These are phyloP conservation scores for Skeletonema grethae DNA, from an alignment of 108 stramenopile genomes.

Conservation along the genomic window DNA sequence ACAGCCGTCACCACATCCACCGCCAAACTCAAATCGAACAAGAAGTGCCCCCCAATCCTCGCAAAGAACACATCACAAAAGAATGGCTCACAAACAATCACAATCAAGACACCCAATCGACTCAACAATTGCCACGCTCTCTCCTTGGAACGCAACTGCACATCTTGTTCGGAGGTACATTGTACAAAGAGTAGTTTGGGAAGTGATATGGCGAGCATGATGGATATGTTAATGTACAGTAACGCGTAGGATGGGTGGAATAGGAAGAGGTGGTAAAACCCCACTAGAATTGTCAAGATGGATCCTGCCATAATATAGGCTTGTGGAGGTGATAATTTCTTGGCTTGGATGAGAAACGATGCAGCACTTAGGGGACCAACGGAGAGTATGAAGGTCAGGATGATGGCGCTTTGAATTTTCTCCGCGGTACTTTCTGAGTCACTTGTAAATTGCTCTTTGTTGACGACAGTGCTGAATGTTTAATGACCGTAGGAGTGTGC, in stretches of 20 bases:
- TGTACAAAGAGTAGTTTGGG: constrained; percentile 12
- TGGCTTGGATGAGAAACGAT: constrained; percentile 10
- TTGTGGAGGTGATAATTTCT: neutral
- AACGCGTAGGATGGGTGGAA: constrained; percentile 15
- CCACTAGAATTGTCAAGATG: neutral
- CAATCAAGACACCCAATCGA: neutral
- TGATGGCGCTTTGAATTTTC: neutral
- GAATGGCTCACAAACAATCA: constrained; percentile 24
- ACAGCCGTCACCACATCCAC: neutral
- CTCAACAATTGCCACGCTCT: neutral
- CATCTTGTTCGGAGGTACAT: constrained; percentile 12
- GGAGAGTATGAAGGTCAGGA: constrained; percentile 19
- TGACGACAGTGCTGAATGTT: neutral
- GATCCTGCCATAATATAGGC: constrained; percentile 8
- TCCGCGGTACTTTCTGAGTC: no score
- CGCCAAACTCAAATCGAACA: constrained; percentile 22
- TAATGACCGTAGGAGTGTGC: constrained; percentile 28
- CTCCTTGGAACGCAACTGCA: neutral
- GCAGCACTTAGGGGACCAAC: constrained; percentile 17
- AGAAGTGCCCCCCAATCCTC: constrained; percentile 23
- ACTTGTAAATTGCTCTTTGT: neutral
- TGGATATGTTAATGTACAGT: constrained; percentile 29
- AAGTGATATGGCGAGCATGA: constrained; percentile 6
- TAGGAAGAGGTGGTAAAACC: constrained; percentile 5
- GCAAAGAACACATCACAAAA: constrained; percentile 24